Percentiles rank a stretch among this genome's conserved stretches.
Conservation (phyloP, 441 rosid genomes). For the Rhodomyrtus psidioides region DNA sequence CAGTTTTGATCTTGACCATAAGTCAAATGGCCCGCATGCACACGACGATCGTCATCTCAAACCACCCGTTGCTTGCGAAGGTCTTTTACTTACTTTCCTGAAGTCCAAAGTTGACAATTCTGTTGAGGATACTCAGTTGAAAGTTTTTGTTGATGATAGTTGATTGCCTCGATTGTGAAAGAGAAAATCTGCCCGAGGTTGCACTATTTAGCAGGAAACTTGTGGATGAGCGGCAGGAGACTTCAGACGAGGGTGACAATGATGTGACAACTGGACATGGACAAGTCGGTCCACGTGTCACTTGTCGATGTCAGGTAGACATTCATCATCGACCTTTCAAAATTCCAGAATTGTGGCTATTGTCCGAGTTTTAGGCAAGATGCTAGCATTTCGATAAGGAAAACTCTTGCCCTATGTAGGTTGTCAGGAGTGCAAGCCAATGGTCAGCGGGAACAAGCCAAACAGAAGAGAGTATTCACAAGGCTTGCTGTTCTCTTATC, state of each 20-base stretch:
- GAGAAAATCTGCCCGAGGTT: conserved; percentile 2
- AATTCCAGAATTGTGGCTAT: neutral
- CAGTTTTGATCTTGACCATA: conserved; percentile 32
- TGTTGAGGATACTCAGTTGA: conserved; percentile 13
- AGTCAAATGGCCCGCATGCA: conserved; percentile 29
- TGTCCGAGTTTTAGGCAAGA: neutral
- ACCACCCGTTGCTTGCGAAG: neutral
- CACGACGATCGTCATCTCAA: neutral
- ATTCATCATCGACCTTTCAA: neutral
- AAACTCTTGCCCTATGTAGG: conserved; percentile 8
- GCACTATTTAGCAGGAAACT: neutral
- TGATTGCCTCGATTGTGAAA: conserved; percentile 10
- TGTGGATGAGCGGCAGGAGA: conserved; percentile 24
- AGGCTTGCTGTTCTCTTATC: conserved; percentile 79
- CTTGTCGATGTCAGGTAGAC: conserved; percentile 53
- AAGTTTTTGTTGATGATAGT: conserved; percentile 12
- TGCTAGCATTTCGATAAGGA: conserved; percentile 20
- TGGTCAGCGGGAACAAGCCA: conserved; percentile 85
- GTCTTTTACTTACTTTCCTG: conserved; percentile 30
- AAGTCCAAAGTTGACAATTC: conserved; percentile 29
- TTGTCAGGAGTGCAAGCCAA: conserved; percentile 62
- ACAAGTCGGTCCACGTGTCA: conserved; percentile 36
- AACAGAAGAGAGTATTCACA: conserved; percentile 89
- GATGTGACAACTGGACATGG: conserved; percentile 17
- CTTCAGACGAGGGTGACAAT: conserved; percentile 18